Percentiles rank a stretch among this genome's conserved stretches.
Conservation (phyloP, 192 early-diverging fungal genomes). For the Rhizophagus prolifer region DNA sequence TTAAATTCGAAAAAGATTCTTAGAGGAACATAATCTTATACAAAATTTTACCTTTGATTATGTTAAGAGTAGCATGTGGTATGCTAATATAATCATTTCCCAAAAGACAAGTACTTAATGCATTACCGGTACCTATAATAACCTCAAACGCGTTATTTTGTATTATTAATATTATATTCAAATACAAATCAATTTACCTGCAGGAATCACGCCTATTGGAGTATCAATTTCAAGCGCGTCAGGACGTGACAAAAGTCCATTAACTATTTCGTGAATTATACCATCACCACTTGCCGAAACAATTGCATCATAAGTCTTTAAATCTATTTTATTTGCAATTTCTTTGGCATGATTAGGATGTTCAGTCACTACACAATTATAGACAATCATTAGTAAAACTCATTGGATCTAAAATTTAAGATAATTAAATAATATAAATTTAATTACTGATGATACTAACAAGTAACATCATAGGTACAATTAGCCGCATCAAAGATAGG, state of each 20-base stretch:
- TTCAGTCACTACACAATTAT: neutral
- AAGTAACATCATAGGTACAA: slow-evolving; percentile 31
- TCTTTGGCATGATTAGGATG: slow-evolving; percentile 47
- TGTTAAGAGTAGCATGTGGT: slow-evolving; percentile 36
- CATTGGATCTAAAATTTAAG: no score
- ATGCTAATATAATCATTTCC: slow-evolving; percentile 46
- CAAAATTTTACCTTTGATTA: slow-evolving; percentile 40
- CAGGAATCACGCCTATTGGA: slow-evolving; percentile 65
- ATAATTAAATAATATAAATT: neutral
- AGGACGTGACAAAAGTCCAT: slow-evolving; percentile 71
- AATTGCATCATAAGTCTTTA: slow-evolving; percentile 57
- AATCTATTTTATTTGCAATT: slow-evolving; percentile 57
- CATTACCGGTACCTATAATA: slow-evolving; percentile 48
- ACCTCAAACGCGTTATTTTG: neutral
- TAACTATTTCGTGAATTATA: slow-evolving; percentile 77
- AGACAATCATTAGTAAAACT: neutral
- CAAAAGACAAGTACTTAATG: slow-evolving; percentile 47
- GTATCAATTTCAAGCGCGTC: slow-evolving; percentile 63
- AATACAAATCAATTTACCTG: slow-evolving; percentile 35
- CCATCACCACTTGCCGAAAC: slow-evolving; percentile 78
- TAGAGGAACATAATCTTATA: neutral
- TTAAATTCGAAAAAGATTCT: slow-evolving; percentile 16
- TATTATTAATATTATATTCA: neutral
- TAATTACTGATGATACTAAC: neutral
- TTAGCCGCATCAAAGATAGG: slow-evolving; percentile 68